Percentiles rank a stretch among this genome's conserved stretches.
phyloP scores from a whole-genome alignment of 768 basidiomycete genomes.

The Antrodiella citrinella region DNA sequence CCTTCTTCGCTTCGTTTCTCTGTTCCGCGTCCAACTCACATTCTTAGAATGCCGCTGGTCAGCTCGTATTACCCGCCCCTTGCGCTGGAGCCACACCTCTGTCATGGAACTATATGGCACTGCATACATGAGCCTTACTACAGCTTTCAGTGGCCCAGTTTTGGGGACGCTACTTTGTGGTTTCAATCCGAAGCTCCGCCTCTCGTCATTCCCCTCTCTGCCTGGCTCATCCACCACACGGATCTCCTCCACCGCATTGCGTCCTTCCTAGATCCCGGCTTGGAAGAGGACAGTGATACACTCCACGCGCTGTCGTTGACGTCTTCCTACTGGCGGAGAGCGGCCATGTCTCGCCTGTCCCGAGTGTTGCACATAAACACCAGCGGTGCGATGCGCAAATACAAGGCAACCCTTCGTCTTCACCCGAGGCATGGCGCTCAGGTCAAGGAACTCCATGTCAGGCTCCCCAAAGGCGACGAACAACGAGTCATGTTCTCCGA shows the following conservation, averaged over 20 bases:
- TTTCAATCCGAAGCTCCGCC: no score
- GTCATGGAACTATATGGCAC: no score
- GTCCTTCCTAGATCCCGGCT: background rate
- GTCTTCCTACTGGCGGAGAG: background rate
- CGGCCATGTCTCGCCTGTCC: background rate
- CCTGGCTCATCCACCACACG: background rate
- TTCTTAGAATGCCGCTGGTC: no score
- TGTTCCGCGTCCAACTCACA: no score
- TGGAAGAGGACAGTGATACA: background rate
- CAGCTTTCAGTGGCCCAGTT: no score
- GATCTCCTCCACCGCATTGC: background rate
- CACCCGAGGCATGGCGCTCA: background rate
- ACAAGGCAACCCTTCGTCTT: background rate
- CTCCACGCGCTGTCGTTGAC: background rate
- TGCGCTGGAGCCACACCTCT: no score
- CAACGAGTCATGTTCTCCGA: background rate
- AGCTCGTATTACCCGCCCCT: no score
- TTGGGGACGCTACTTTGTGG: no score
- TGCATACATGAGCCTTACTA: no score
- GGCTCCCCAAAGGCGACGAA: background rate
- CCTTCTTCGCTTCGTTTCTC: no score
- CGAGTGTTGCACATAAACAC: background rate
- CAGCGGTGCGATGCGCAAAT: background rate
- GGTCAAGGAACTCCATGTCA: background rate
- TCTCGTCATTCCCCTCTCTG: background rate